A percentile compares a stretch with the other conserved stretches of the same genome.
These are phyloP conservation scores for Hypoxylon sp. DNA, from an alignment of 2,329 filamentous ascomycete species.

Conservation along the genomic window DNA sequence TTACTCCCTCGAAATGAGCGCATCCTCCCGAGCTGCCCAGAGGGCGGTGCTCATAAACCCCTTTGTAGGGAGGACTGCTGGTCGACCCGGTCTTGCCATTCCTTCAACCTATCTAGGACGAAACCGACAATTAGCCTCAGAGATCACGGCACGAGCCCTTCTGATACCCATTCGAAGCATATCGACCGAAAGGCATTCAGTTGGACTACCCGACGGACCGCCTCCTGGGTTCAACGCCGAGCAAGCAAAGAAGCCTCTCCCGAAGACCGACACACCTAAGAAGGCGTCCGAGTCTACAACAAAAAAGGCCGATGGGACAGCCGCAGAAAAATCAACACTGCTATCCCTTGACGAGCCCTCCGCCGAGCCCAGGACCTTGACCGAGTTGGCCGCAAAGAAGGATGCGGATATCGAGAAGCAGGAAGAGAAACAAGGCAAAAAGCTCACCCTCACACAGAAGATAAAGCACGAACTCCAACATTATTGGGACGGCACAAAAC, in stretches of 20 bases:
- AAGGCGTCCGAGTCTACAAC: constrained; percentile 54
- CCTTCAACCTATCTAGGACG: constrained; percentile 64
- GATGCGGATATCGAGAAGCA: constrained; percentile 72
- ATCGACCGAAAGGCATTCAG: constrained; percentile 72
- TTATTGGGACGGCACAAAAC: constrained; percentile 99
- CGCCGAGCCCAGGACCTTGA: constrained; percentile 63
- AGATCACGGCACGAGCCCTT: constrained; percentile 68
- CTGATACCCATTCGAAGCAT: constrained; percentile 70
- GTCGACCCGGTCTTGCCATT: constrained; percentile 62
- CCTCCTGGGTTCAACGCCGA: constrained; percentile 94
- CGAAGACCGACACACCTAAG: constrained; percentile 65
- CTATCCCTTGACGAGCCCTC: constrained; percentile 52
- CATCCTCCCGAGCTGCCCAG: constrained; percentile 69
- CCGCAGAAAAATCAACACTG: constrained; percentile 50
- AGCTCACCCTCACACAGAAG: constrained; percentile 89
- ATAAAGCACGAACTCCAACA: constrained; percentile 94
- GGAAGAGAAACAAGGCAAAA: constrained; percentile 83
- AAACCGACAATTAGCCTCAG: constrained; percentile 61
- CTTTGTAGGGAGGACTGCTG: constrained; percentile 64
- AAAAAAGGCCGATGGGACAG: constrained; percentile 50
- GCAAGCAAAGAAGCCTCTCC: constrained; percentile 86
- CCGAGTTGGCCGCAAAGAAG: constrained; percentile 75
- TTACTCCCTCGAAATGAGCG: constrained; percentile 63
- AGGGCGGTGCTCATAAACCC: constrained; percentile 68
- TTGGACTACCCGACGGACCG: constrained; percentile 71